Evolutionary conservation across 140 eudicot species (phyloP).

Genomic region (Ambrosia hybrid): DNA sequence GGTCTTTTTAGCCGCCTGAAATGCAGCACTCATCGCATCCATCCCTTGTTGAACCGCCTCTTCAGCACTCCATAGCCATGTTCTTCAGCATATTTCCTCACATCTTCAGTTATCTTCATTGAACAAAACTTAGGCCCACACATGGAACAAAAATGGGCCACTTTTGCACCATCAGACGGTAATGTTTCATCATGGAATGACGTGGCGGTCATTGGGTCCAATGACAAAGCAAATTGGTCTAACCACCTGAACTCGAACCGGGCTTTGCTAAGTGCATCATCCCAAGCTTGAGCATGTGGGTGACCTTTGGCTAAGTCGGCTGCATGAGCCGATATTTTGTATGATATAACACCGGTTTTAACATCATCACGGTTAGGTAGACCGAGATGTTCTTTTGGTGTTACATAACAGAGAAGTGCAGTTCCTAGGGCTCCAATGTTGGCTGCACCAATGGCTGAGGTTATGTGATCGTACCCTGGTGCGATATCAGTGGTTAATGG

Average conservation of each 20-base stretch:
- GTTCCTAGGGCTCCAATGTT: slow-evolving; percentile 98
- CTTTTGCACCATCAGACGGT: slow-evolving; percentile 96
- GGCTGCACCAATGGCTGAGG: slow-evolving; percentile 99
- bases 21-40: slow-evolving; percentile 98
- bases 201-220: slow-evolving; percentile 98
- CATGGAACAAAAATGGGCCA: slow-evolving; percentile 99
- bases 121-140: slow-evolving; percentile 99
- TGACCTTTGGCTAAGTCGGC: slow-evolving; percentile 92
- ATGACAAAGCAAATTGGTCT: slow-evolving; percentile 92
- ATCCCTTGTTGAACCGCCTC: slow-evolving; percentile 86
- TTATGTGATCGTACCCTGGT: slow-evolving; percentile 96
- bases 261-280: slow-evolving; percentile 95
- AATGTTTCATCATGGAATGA: slow-evolving; percentile 93
- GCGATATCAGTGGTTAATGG: slow-evolving; percentile 97
- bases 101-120: slow-evolving; percentile 98
- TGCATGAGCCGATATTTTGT: slow-evolving; percentile 97
- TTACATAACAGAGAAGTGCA: slow-evolving; percentile 92
- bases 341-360: slow-evolving; percentile 87
- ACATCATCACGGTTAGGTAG: slow-evolving; percentile 97
- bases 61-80: slow-evolving; percentile 96
- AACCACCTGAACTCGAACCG: slow-evolving; percentile 94
- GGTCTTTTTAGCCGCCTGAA: slow-evolving; percentile 88
- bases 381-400: slow-evolving; percentile 98
- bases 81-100: slow-evolving; percentile 94
- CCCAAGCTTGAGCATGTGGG: slow-evolving; percentile 95